Conservation (phyloP, 306 rosid genomes). For the Malus sieversii region DNA sequence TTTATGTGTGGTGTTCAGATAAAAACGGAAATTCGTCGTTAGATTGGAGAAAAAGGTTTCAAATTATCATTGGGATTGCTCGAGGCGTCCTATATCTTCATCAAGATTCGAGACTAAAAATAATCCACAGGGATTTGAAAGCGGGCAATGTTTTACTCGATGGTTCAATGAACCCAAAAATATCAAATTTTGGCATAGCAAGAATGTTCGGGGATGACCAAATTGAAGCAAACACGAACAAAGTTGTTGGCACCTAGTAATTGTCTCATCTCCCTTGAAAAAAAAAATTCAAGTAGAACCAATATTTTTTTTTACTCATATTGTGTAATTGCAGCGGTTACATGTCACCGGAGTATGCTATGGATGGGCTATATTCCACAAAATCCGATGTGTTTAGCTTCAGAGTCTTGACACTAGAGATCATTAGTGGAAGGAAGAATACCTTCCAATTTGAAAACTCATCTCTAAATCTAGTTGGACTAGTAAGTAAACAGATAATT, state of each 20-base stretch:
- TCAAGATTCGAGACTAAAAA: constrained; percentile 58
- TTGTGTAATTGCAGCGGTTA: constrained; percentile 22
- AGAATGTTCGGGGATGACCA: constrained; percentile 59
- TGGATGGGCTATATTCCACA: constrained; percentile 27
- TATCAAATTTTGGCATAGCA: constrained; percentile 78
- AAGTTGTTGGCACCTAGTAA: constrained; percentile 70
- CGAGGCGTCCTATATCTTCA: constrained; percentile 67
- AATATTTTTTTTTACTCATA: background rate
- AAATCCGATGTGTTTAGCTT: constrained; percentile 31
- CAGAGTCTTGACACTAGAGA: constrained; percentile 24
- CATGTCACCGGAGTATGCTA: constrained; percentile 33
- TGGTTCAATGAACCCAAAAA: constrained; percentile 47
- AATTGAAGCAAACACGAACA: constrained; percentile 49
- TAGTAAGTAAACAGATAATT: constrained; percentile 6
- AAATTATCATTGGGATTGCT: constrained; percentile 44
- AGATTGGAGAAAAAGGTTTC: constrained; percentile 45
- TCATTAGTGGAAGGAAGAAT: constrained; percentile 24
- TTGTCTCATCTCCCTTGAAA: background rate
- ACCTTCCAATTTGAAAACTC: constrained; percentile 13
- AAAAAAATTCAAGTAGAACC: background rate
- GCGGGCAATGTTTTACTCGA: constrained; percentile 61
- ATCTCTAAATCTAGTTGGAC: constrained; percentile 26
- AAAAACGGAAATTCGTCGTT: constrained; percentile 24
- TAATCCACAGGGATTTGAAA: constrained; percentile 61
- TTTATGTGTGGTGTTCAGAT: constrained; percentile 21